phyloP scores from a whole-genome alignment of 495 filamentous ascomycete species.

The Penicillium macrosclerotiorum region DNA sequence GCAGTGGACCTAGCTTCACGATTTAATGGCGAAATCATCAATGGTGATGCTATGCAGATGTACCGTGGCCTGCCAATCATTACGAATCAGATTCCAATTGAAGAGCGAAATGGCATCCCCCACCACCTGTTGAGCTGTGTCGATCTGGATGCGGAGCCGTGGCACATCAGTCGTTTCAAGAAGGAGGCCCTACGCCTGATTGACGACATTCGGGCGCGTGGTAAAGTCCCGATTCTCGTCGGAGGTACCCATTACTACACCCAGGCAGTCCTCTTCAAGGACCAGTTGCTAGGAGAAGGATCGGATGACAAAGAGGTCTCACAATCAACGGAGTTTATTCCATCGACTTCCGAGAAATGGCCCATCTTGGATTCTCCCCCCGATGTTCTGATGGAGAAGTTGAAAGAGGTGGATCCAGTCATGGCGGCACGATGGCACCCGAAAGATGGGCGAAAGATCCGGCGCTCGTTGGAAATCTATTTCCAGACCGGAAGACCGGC shows the following conservation, averaged over 20 bases:
- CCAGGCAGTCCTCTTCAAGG: conserved; percentile 78
- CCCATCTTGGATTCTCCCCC: conserved; percentile 71
- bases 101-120: conserved; percentile 76
- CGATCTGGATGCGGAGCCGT: conserved; percentile 69
- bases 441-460: conserved; percentile 85
- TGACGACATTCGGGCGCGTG: conserved; percentile 69
- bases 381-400: conserved; percentile 64
- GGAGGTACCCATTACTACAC: conserved; percentile 96
- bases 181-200: conserved; percentile 66
- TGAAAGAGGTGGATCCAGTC: conserved; percentile 77
- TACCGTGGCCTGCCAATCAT: conserved; percentile 91
- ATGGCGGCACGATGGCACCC: conserved; percentile 96
- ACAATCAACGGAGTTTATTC: conserved; percentile 16
- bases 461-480: conserved; percentile 85
- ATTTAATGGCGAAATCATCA: conserved; percentile 94
- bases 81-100: conserved; percentile 81
- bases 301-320: conserved; percentile 18
- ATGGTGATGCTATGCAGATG: conserved; percentile 99
- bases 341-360: conserved; percentile 45
- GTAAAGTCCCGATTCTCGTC: conserved; percentile 83
- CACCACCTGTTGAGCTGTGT: conserved; percentile 88
- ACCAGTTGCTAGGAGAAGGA: conserved; percentile 52
- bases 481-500: conserved; percentile 74
- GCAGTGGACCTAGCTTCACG: conserved; percentile 81
- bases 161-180: conserved; percentile 74